Evolutionary conservation across 768 basidiomycete species (phyloP), one percentile per base, ranked within the genome.

Genomic region (Goffeauzyma gilvescens): DNA sequence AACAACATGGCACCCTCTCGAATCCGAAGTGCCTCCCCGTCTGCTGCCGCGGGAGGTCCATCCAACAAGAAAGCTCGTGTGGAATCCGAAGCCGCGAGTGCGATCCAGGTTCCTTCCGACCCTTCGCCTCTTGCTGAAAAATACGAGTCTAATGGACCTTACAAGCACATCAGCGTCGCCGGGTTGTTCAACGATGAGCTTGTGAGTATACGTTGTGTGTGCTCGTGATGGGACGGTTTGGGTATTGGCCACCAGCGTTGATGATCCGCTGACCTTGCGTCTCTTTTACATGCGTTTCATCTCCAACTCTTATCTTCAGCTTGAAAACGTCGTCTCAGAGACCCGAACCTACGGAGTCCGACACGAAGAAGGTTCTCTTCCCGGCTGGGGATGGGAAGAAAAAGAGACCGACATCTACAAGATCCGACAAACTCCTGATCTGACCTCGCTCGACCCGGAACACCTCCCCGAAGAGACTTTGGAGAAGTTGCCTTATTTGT

Each of bases 321-420:
- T 63, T 22, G 59, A 63, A 45, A 48, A 51, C 6, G 56, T 63
- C 10, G 62, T 63, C 0, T 52, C 60, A 34, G 62, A 63, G 31
- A 53, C 54, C 10, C 43, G 54, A 32, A 57, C 55, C 10, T 63
- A 55, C 38, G 62, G 62, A 4, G 43, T 50, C 10, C 46, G 62
- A 28, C 58, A 58, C 5, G 57, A 55, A 42, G 55, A 58, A 26
- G 58, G 51, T 6, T 51, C 55, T 32, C 49, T 61, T 17, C 59
- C 51, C 12, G 62, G 59, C 20, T 63, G 62, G 62, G 62, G 62
- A 18, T 65, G 61, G 59, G 61, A 62, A 34, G 55, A 86, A 67
- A 96, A 93, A 67, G 83, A 95, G 70, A 96, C 90, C 2, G 90
- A 96, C 58, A 96, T 96, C 51, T 96, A 95, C 75, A 86, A 83